Conservation (phyloP, 495 filamentous ascomycete species). For the Penicillium daleae region DNA sequence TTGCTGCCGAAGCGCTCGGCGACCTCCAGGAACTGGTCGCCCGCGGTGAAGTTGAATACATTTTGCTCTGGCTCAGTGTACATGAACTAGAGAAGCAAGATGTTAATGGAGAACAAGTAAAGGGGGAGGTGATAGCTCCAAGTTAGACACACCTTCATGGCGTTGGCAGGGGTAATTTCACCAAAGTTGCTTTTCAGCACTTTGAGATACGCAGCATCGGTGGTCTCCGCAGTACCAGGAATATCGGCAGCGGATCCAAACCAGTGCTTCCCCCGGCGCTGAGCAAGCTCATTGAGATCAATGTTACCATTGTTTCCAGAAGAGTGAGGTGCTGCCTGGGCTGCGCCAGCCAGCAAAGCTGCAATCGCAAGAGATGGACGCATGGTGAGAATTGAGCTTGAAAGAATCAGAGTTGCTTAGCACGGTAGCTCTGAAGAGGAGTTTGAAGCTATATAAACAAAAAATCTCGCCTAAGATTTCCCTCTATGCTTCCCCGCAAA, state of each 20-base stretch:
- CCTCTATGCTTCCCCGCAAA: background rate
- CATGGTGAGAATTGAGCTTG: background rate
- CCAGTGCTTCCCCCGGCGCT: constrained; percentile 21
- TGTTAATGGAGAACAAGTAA: background rate
- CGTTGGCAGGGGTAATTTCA: constrained; percentile 57
- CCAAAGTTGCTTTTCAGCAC: constrained; percentile 51
- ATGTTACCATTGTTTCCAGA: background rate
- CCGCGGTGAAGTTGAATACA: constrained; percentile 52
- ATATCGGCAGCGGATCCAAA: constrained; percentile 32
- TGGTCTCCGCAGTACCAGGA: constrained; percentile 23
- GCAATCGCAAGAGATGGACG: constrained; percentile 7
- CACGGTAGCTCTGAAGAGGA: background rate
- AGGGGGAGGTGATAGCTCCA: background rate
- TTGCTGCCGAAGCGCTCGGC: constrained; percentile 48
- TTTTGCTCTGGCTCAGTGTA: constrained; percentile 46
- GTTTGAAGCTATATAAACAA: constrained; percentile 1
- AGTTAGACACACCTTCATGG: constrained; percentile 43
- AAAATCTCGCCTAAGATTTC: background rate
- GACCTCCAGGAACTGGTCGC: constrained; percentile 49
- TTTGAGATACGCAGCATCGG: constrained; percentile 23
- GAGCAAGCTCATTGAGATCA: constrained; percentile 28
- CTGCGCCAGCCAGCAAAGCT: constrained; percentile 13
- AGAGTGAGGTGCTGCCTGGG: constrained; percentile 16
- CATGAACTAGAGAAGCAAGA: constrained; percentile 30
- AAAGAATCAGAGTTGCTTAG: background rate